These are phyloP conservation scores for Raddia distichophylla DNA, from an alignment of 176 grass and related monocot species.

Conservation along the genomic window DNA sequence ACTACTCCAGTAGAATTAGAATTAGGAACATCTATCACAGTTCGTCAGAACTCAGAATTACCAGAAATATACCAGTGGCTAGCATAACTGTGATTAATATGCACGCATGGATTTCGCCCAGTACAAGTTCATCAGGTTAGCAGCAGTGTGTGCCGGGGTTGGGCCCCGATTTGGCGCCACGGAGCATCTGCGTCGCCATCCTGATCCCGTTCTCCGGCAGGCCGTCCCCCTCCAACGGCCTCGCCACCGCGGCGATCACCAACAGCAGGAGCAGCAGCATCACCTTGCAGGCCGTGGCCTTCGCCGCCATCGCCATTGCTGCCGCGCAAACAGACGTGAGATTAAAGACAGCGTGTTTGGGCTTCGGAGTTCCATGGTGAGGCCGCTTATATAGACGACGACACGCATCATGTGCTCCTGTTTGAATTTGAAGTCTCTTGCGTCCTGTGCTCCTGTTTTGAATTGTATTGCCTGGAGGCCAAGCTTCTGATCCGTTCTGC, in stretches of 20 bases:
- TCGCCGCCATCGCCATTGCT: neutral
- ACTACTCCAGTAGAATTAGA: too few species aligned
- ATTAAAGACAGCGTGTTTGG: neutral
- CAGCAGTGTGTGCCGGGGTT: neutral
- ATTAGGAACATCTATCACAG: too few species aligned
- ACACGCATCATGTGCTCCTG: neutral
- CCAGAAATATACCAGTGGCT: too few species aligned
- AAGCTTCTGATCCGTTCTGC: neutral
- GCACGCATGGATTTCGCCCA: neutral
- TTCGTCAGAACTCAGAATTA: too few species aligned
- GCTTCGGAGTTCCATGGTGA: neutral
- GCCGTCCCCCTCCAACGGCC: slow-evolving; percentile 29
- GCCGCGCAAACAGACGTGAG: neutral
- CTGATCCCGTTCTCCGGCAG: neutral
- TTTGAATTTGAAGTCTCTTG: neutral
- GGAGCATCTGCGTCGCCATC: slow-evolving; percentile 30
- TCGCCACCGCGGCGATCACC: slow-evolving; percentile 8
- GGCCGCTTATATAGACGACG: slow-evolving; percentile 11
- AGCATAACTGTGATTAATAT: neutral
- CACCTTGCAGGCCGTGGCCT: neutral
- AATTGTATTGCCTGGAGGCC: neutral
- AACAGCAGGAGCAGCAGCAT: neutral
- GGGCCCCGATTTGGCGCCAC: slow-evolving; percentile 6
- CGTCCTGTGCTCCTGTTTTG: neutral
- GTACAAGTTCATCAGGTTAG: neutral